These are phyloP conservation scores for Nyssa sinensis DNA, from an alignment of 148 eudicot species.

Conservation along the genomic window DNA sequence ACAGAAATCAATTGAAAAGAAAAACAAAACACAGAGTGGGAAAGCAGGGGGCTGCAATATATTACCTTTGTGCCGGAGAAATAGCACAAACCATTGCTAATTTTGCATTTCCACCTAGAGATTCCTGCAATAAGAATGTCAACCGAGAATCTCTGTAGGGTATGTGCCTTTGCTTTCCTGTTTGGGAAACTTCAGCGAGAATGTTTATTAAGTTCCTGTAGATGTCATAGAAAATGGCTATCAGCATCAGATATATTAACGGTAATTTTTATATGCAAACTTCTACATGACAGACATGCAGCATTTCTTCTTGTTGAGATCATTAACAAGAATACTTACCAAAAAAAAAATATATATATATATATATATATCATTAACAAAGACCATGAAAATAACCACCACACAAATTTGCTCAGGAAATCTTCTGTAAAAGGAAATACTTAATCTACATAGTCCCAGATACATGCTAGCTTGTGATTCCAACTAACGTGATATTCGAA, in stretches of 20 bases:
- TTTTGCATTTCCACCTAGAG: constrained; percentile 98
- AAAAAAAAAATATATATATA: too few species aligned
- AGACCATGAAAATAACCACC: not conserved
- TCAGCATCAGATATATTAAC: constrained; percentile 23
- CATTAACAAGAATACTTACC: not conserved
- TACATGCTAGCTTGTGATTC: not conserved
- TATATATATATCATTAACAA: not conserved
- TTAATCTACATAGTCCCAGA: not conserved
- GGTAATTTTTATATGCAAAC: not conserved
- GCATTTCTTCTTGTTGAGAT: not conserved
- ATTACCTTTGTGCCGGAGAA: constrained; percentile 85
- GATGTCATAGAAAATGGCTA: constrained; percentile 23
- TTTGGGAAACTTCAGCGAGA: constrained; percentile 94
- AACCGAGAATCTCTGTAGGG: constrained; percentile 95
- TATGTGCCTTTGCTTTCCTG: constrained; percentile 95
- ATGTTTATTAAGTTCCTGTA: constrained; percentile 93
- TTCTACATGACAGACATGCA: not conserved
- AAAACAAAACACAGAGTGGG: not conserved
- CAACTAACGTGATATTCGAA: too few species aligned
- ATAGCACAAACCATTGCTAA: constrained; percentile 96
- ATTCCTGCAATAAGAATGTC: constrained; percentile 94
- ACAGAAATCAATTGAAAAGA: not conserved
- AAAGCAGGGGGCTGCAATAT: not conserved
- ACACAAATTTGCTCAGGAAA: not conserved
- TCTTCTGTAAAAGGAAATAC: not conserved